Evolutionary conservation across 371 early-diverging fungal species (phyloP), one percentile per base, ranked within the genome.

Genomic region (Funneliformis caledonium): DNA sequence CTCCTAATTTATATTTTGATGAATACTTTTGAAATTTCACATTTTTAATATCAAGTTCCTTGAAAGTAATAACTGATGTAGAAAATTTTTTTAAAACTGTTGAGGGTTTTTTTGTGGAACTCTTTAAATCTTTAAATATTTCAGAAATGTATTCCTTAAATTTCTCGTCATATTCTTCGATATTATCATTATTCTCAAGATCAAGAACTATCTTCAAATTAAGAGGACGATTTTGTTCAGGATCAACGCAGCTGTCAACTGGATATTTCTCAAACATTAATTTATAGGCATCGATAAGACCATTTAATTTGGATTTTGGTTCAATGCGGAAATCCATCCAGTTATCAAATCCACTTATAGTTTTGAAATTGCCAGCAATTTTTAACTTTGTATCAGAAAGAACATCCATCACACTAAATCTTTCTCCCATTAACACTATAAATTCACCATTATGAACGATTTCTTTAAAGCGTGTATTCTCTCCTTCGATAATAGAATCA

Each of bases 191-290:
- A 12, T 56, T 16, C 2, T 33, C 42, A 26, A 31, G 0, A 48
- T 77, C 48, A 1, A 48, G 26, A 14, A 65, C 50, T 22, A 77
- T 31, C 11, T 14, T 43, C 10, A 77, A 47, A 31, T 48, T 52
- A 11, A 62, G 42, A n/a, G 47, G 14, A 8, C 50, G 8, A 43
- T 67, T 45, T 19, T 42, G 16, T 45, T 26, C 22, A 75, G 37
- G 11, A 56, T 64, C 59, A 19, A 78, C 52, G 10, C 50, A 52
- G 26, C 12, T 76, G 4, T 16, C n/a, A 10, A 62, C 19, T 12
- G 76, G 43, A 50, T 78, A 78, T 56, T 67, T 78, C 33, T 43
- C 48, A 68, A 78, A 78, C 19, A 78, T 33, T 33, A 52, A 26
- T n/a, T 26, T 48, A 64, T 78, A 78, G 4, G 26, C 68, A 69